These are phyloP conservation scores for Microbotryum silenes-acaulis DNA, from an alignment of 1,284 basidiomycete species.

Conservation along the genomic window DNA sequence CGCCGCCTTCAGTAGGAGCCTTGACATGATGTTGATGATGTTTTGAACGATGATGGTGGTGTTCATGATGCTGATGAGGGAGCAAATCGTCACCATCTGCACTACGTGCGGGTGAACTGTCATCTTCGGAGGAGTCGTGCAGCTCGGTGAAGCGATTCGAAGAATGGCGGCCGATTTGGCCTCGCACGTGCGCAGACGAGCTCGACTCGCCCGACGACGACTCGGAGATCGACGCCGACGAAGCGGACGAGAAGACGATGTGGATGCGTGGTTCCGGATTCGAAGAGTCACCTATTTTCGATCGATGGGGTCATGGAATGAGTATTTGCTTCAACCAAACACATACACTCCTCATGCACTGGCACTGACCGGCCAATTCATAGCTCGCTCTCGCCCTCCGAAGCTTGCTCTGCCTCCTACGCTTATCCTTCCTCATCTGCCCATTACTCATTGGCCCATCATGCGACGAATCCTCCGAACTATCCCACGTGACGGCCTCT, in stretches of 20 bases:
- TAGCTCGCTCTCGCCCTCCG: constrained; percentile 42
- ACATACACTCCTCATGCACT: too few species aligned
- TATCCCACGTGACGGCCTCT: constrained; percentile 3
- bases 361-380: constrained; percentile 38
- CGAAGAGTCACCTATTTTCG: too few species aligned
- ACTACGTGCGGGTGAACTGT: neutral
- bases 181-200: neutral
- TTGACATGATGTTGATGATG: neutral
- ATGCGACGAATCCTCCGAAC: constrained; percentile 2
- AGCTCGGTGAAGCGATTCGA: neutral
- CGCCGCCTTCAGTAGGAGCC: neutral
- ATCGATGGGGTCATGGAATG: too few species aligned
- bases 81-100: neutral
- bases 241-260: constrained; percentile 37
- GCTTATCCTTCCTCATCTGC: constrained; percentile 30
- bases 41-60: neutral
- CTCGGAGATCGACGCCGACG: constrained; percentile 21
- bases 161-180: too few species aligned
- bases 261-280: constrained; percentile 41
- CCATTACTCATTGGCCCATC: neutral
- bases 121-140: neutral
- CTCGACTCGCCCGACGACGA: constrained; percentile 9
- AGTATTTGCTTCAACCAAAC: too few species aligned
- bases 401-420: constrained; percentile 33
- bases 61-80: neutral